Evolutionary conservation across 345 rosid species (phyloP).

Genomic region (Ailanthus altissimus): DNA sequence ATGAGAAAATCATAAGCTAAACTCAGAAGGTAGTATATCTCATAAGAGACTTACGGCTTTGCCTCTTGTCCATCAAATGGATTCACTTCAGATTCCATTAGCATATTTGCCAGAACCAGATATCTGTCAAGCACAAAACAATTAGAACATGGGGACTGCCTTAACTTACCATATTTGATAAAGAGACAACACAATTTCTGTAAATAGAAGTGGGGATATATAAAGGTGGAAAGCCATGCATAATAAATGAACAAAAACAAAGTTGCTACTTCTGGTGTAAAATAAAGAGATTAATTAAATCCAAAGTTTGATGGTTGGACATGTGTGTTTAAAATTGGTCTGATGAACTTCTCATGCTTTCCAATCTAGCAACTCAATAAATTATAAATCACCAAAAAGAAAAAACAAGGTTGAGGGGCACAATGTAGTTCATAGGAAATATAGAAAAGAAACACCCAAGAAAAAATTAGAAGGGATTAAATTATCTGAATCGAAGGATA

Average conservation of each 20-base stretch:
- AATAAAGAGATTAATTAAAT: not conserved
- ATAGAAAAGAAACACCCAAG: not conserved
- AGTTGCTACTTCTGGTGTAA: not conserved
- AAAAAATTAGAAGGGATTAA: not conserved
- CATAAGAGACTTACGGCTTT: conserved; percentile 72
- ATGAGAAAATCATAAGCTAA: not conserved
- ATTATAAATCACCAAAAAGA: not conserved
- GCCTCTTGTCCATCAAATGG: conserved; percentile 99
- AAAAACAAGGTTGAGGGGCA: not conserved
- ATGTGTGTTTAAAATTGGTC: not conserved
- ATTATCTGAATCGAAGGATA: not conserved
- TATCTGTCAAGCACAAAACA: conserved; percentile 48
- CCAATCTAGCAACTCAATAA: not conserved
- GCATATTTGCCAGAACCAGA: conserved; percentile 97
- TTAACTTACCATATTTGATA: not conserved
- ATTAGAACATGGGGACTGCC: not conserved
- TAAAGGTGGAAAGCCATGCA: not conserved
- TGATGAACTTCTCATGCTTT: not conserved
- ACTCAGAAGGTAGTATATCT: conserved; percentile 12
- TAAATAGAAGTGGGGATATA: not conserved
- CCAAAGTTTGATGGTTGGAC: not conserved
- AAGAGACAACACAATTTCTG: not conserved
- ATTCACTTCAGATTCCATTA: conserved; percentile 99
- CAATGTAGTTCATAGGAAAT: not conserved
- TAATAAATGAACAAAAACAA: not conserved